Conservation (phyloP, 306 rosid genomes). For the Acacia confusa region DNA sequence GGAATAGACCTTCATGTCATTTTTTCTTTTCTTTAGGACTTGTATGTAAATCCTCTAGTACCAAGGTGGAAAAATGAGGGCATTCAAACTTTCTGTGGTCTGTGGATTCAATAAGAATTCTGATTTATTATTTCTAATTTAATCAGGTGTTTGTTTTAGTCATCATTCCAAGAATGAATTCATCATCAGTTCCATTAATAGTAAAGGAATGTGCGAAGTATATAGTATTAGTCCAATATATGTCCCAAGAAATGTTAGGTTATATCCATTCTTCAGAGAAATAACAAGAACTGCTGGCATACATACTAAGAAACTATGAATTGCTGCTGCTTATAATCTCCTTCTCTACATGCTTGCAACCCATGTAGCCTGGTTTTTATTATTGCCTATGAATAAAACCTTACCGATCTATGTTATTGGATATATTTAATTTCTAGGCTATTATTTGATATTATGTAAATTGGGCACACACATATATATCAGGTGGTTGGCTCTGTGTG, state of each 20-base stretch:
- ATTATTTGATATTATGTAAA: not conserved
- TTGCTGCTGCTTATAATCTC: constrained; percentile 84
- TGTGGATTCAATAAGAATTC: constrained; percentile 19
- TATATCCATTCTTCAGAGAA: constrained; percentile 63
- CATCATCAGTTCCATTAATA: constrained; percentile 28
- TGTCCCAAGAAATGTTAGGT: constrained; percentile 68
- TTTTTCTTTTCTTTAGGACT: not conserved
- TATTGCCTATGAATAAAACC: constrained; percentile 39
- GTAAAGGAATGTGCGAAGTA: constrained; percentile 51
- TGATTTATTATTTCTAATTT: not conserved
- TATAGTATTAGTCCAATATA: constrained; percentile 54
- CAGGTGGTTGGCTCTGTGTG: constrained; percentile 41
- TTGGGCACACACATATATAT: not conserved
- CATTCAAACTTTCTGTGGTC: constrained; percentile 33
- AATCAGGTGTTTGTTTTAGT: constrained; percentile 53
- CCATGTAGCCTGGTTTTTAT: constrained; percentile 33
- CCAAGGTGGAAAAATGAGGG: too few relatives aligned
- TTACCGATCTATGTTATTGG: not conserved
- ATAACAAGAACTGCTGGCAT: constrained; percentile 75
- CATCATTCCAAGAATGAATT: too few relatives aligned
- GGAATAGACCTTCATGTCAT: too few relatives aligned
- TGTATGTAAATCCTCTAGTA: too few relatives aligned
- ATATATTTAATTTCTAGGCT: constrained; percentile 9
- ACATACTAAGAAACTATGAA: constrained; percentile 79
- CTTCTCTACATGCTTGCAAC: constrained; percentile 82